Evolutionary conservation across 345 rosid genomes (phyloP).

Genomic region (Eucalyptus cloeziana): DNA sequence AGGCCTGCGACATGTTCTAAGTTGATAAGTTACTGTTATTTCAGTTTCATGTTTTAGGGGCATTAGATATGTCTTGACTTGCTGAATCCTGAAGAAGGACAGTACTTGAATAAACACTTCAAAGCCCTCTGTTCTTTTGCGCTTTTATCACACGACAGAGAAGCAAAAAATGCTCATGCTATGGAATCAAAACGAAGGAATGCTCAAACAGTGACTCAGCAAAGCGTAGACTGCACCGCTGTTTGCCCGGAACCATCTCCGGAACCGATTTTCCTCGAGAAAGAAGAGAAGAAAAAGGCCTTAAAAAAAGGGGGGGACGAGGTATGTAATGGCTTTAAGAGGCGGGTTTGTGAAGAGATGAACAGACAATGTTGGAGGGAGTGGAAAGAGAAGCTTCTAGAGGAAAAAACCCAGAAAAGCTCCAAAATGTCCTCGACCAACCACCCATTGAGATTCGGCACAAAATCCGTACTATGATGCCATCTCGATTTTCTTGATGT

Average conservation of each 20-base stretch:
- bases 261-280: no score
- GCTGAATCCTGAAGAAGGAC: no score
- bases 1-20: not conserved
- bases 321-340: not conserved
- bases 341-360: not conserved
- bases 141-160: no score
- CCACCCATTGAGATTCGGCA: not conserved
- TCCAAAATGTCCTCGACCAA: not conserved
- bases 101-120: rapidly evolving
- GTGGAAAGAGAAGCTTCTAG: not conserved
- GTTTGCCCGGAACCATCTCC: no score
- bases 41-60: not conserved
- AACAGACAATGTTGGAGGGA: not conserved
- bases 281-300: no score
- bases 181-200: not conserved
- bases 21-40: not conserved
- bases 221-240: no score
- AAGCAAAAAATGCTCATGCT: no score
- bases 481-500: not conserved
- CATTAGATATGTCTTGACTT: not conserved
- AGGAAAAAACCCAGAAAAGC: not conserved
- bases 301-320: not conserved
- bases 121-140: no score
- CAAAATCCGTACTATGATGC: not conserved
- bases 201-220: not conserved